phyloP scores from a whole-genome alignment of 768 basidiomycete species.

The Suillus hirtellus region DNA sequence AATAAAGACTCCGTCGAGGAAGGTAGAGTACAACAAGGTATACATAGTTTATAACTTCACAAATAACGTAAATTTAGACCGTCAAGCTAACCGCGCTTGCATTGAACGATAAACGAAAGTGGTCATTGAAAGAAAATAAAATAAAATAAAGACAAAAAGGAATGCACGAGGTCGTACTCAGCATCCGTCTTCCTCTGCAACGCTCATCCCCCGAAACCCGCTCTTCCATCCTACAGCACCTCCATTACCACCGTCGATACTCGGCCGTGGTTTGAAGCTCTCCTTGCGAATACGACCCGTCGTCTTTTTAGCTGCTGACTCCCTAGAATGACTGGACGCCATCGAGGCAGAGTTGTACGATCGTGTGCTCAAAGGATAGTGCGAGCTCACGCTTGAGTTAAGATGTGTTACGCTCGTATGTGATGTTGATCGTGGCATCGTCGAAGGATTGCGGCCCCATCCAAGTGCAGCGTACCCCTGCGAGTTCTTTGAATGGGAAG shows the following conservation, averaged over 20 bases:
- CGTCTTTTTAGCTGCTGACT: conserved; percentile 37
- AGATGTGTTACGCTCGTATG: conserved; percentile 21
- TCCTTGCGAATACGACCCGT: conserved; percentile 60
- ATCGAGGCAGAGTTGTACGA: conserved; percentile 11
- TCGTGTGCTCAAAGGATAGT: background rate
- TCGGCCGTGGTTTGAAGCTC: conserved; percentile 83
- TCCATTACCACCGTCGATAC: conserved; percentile 49
- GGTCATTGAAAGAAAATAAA: background rate
- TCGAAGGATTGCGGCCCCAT: conserved; percentile 37
- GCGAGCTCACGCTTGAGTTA: conserved; percentile 10
- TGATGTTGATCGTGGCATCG: conserved; percentile 31
- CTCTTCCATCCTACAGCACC: conserved; percentile 15
- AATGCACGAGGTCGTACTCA: conserved; percentile 15
- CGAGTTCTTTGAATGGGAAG: conserved; percentile 27
- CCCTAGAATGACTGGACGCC: conserved; percentile 16
- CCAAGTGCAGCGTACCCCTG: conserved; percentile 31
- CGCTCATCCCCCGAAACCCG: conserved; percentile 36
- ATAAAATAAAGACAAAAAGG: background rate
- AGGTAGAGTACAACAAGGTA: conserved; percentile 3
- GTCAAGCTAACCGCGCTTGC: background rate
- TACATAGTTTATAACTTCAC: conserved; percentile 5
- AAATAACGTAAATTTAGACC: conserved; percentile 3
- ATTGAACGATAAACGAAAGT: background rate
- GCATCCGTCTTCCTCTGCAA: conserved; percentile 53
- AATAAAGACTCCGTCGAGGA: background rate